Evolutionary conservation across 2,329 filamentous ascomycete genomes (phyloP), one percentile per base, ranked within the genome.

Genomic region (Cyphellophora europaea): DNA sequence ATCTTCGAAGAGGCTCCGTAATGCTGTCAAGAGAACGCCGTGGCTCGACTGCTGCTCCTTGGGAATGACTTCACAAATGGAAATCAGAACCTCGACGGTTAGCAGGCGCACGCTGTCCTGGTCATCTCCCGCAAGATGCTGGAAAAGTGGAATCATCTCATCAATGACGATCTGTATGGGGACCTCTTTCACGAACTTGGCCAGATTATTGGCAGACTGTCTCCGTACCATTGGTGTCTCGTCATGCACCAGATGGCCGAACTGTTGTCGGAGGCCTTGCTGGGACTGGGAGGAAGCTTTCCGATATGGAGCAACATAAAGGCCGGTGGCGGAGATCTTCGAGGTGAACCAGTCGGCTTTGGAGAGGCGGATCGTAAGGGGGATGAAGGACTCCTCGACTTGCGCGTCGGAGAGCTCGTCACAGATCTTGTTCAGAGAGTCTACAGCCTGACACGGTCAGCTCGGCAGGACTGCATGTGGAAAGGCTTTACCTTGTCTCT

Each of bases 271-370:
- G 40, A 98, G 79, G 51, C 80, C 81, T 65, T 94, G 86, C 66
- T 98, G 91, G 49, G 88, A 77, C n/a, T 79, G 72, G 33, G 81
- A 74, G 36, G 86, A 82, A 41, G 91, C 86, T 69, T 93, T 93
- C 53, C 79, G 82, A 70, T 98, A 98, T 47, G 91, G 89, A 32
- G 79, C 77, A 58, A 84, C 91, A 69, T 89, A 98, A 44, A 98
- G 81, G 44, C 91, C 91, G 47, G 89, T 94, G 44, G 89, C 91
- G 19, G 91, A 98, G 47, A 98, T 91, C 68, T 96, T 98, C 47
- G 91, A 96, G 38, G 91, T 98, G 64, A 98, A 98, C 91, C 91
- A 98, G 66, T 98, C 91, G 64, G 91, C 91, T 74, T 96, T 98
- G 48, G 91, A 93, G 43, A 98, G 83, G 57, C 91, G 86, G 55